phyloP scores from a whole-genome alignment of 2,329 filamentous ascomycete genomes.

The Cryphonectria radicalis region DNA sequence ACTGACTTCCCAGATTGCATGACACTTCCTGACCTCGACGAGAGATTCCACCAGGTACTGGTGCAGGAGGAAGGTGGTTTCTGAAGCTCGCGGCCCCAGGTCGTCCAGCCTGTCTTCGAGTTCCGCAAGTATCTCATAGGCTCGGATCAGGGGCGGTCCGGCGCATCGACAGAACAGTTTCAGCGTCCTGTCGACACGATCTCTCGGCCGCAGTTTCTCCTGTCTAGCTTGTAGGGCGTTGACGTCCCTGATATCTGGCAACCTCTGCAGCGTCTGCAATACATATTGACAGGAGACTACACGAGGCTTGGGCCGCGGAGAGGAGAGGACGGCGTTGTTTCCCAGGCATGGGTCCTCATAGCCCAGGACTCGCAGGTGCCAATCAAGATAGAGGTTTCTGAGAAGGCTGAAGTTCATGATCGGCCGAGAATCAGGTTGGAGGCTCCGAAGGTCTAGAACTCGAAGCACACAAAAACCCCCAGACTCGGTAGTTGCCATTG shows the following conservation, averaged over 20 bases:
- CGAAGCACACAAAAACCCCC: neutral
- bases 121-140: slow-evolving; percentile 12
- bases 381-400: slow-evolving; percentile 20
- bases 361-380: slow-evolving; percentile 18
- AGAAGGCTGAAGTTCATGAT: slow-evolving; percentile 27
- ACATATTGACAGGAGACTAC: slow-evolving; percentile 18
- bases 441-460: slow-evolving; percentile 15
- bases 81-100: neutral
- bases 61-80: slow-evolving; percentile 17
- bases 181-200: slow-evolving; percentile 13
- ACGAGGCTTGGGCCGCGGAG: neutral
- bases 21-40: slow-evolving; percentile 19
- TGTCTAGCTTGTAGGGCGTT: slow-evolving; percentile 18
- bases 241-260: slow-evolving; percentile 19
- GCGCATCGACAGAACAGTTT: slow-evolving; percentile 23
- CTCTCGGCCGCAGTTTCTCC: slow-evolving; percentile 12
- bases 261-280: slow-evolving; percentile 12
- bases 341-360: slow-evolving; percentile 10
- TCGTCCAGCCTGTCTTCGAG: slow-evolving; percentile 6
- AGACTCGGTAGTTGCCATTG: neutral
- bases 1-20: slow-evolving; percentile 24
- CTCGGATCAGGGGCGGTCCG: slow-evolving; percentile 19
- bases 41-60: slow-evolving; percentile 16
- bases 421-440: neutral
- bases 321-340: neutral